phyloP scores from a whole-genome alignment of 1,139 yeast species.

The Debaryomyces subglobosus region DNA sequence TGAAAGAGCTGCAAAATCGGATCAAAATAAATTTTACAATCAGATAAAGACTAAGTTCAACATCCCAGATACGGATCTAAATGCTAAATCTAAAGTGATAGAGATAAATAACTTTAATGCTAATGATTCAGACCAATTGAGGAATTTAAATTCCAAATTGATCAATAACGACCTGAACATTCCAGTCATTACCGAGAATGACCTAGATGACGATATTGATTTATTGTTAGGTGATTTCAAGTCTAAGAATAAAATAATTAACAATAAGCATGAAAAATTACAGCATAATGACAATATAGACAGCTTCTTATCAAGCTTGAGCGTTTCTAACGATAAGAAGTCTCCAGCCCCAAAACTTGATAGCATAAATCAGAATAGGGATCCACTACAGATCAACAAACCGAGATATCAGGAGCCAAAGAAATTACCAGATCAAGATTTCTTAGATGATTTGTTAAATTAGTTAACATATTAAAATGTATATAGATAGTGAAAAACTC shows the following conservation, averaged over 20 bases:
- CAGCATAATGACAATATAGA: neutral
- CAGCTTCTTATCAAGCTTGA: constrained; percentile 2
- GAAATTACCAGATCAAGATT: constrained; percentile 16
- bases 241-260: neutral
- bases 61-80: constrained; percentile 9
- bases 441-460: constrained; percentile 25
- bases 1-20: constrained; percentile 26
- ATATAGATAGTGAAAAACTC: neutral
- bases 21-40: constrained; percentile 31
- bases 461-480: constrained; percentile 4
- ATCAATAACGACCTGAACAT: constrained; percentile 9
- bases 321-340: neutral
- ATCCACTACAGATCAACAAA: neutral
- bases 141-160: constrained; percentile 30
- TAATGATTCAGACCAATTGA: constrained; percentile 28
- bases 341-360: neutral
- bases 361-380: neutral
- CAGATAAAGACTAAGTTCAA: constrained; percentile 36
- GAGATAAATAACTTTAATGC: constrained; percentile 41
- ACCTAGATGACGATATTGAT: constrained; percentile 24
- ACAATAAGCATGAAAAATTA: neutral
- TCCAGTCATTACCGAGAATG: constrained; percentile 14
- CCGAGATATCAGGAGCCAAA: neutral
- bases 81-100: constrained; percentile 26
- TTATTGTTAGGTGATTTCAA: constrained; percentile 17